phyloP scores from a whole-genome alignment of 2,329 filamentous ascomycete species.

The Ophiostoma populinum region DNA sequence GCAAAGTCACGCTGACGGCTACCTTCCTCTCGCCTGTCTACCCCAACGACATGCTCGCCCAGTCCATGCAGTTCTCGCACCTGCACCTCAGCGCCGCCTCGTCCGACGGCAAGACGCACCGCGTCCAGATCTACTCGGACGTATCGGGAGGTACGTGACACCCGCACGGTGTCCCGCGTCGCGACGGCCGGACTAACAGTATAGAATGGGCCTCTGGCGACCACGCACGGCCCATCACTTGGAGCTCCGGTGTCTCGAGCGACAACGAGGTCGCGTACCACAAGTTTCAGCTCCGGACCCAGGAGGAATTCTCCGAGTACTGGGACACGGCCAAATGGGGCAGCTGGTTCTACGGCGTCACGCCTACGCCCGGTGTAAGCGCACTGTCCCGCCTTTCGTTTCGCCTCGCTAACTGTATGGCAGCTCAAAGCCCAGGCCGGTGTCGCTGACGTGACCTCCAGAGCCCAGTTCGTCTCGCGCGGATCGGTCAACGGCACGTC shows the following conservation, averaged over 20 bases:
- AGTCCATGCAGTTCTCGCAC: constrained; percentile 57
- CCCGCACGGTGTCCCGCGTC: not conserved
- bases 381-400: not conserved
- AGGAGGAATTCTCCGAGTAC: constrained; percentile 50
- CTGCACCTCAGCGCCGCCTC: constrained; percentile 45
- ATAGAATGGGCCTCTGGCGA: constrained; percentile 59
- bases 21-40: constrained; percentile 57
- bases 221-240: constrained; percentile 34
- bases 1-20: constrained; percentile 44
- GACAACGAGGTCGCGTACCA: constrained; percentile 42
- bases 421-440: constrained; percentile 55
- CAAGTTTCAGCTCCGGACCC: constrained; percentile 39
- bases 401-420: not conserved
- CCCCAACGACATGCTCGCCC: constrained; percentile 45
- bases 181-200: not conserved
- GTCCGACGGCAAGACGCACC: constrained; percentile 41
- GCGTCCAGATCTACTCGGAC: constrained; percentile 56
- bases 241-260: constrained; percentile 42
- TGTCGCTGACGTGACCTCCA: constrained; percentile 39
- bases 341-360: constrained; percentile 57
- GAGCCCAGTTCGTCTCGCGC: constrained; percentile 45
- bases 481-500: constrained; percentile 45
- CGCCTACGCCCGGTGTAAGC: constrained; percentile 29
- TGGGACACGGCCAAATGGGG: constrained; percentile 68
- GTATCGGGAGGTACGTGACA: constrained; percentile 44